Percentiles rank a stretch among this genome's conserved stretches.
Evolutionary conservation across 2,329 filamentous ascomycete species (phyloP).

Genomic region (Albophoma yamanashiensis): DNA sequence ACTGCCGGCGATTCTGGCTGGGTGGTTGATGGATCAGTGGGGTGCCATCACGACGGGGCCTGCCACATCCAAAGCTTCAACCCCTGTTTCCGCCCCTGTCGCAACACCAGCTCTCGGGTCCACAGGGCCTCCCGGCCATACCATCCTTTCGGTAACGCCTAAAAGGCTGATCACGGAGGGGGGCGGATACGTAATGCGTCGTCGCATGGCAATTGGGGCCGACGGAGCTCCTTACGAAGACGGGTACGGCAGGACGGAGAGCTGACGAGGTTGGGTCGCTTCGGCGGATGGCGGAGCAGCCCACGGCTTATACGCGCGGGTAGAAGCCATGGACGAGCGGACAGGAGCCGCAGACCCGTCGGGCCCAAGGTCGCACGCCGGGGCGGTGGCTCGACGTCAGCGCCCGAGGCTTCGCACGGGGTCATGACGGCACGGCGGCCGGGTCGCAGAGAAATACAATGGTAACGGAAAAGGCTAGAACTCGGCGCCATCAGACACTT

Average conservation of each 20-base stretch:
- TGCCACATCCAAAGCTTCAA: neutral
- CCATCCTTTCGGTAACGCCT: neutral
- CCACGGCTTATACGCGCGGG: neutral
- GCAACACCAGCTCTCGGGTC: neutral
- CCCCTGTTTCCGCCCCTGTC: neutral
- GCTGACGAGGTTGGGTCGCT: neutral
- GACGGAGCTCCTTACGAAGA: neutral
- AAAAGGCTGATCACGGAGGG: neutral
- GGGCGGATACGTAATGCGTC: neutral
- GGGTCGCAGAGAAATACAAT: neutral
- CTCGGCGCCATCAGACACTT: neutral
- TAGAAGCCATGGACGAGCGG: neutral
- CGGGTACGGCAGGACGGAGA: neutral
- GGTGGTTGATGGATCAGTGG: neutral
- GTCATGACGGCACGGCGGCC: neutral
- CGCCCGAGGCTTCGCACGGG: neutral
- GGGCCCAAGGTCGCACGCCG: neutral
- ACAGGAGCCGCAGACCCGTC: neutral
- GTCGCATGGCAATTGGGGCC: neutral
- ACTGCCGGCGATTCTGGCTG: neutral
- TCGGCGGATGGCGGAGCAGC: neutral
- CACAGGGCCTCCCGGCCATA: neutral
- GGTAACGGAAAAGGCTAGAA: neutral
- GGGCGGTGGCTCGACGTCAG: too few relatives aligned
- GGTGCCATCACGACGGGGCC: neutral